Evolutionary conservation across 306 rosid genomes (phyloP).

Genomic region (Comarum palustre): DNA sequence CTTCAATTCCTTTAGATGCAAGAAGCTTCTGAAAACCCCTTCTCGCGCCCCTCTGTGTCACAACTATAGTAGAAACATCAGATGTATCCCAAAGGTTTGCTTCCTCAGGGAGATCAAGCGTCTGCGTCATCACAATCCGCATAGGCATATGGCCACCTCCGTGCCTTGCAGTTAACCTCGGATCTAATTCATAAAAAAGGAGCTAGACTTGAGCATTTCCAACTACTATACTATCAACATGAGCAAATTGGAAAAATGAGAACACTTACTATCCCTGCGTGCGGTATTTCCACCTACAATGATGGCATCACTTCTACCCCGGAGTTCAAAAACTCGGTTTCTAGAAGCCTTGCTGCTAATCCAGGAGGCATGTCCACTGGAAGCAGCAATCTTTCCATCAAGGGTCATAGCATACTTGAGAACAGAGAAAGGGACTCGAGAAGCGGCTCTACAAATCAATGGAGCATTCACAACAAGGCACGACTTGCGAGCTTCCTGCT

Average conservation of each 20-base stretch:
- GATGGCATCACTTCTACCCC: slow-evolving; percentile 91
- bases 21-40: slow-evolving; percentile 83
- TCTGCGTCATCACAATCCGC: slow-evolving; percentile 71
- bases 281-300: slow-evolving; percentile 90
- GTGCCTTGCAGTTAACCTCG: slow-evolving; percentile 82
- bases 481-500: slow-evolving; percentile 65
- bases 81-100: slow-evolving; percentile 76
- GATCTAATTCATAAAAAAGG: slow-evolving; percentile 47
- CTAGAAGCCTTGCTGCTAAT: slow-evolving; percentile 74
- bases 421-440: slow-evolving; percentile 77
- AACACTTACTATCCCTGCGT: slow-evolving; percentile 76
- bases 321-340: slow-evolving; percentile 64
- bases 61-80: slow-evolving; percentile 79
- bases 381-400: slow-evolving; percentile 93
- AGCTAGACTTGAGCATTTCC: slow-evolving; percentile 2
- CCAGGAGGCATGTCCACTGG: slow-evolving; percentile 83
- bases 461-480: slow-evolving; percentile 88
- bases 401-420: slow-evolving; percentile 96
- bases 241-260: slow-evolving; percentile 8
- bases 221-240: neutral
- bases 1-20: slow-evolving; percentile 96
- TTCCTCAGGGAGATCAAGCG: slow-evolving; percentile 82
- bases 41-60: slow-evolving; percentile 86
- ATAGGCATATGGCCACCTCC: slow-evolving; percentile 87
- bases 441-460: slow-evolving; percentile 80